Evolutionary conservation across 495 filamentous ascomycete species (phyloP), one percentile per base, ranked within the genome.

Genomic region (Entonaema liquescens): DNA sequence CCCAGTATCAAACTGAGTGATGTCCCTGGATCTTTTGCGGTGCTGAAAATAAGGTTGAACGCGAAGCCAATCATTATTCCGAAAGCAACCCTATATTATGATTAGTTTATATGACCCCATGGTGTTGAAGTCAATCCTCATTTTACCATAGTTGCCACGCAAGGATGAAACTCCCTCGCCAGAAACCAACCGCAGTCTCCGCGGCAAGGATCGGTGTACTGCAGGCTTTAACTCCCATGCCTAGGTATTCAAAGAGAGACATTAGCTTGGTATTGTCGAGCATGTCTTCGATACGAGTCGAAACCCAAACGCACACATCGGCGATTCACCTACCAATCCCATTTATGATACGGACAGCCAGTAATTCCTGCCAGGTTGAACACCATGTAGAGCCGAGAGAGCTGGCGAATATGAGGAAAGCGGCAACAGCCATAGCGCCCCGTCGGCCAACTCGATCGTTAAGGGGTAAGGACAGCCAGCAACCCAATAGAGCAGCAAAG

Each of bases 171-270:
- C 75, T 73, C 5, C 77, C 77, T 71, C 77, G 58, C 77, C 77
- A 79, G 47, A 68, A 77, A 7, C 77, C 71, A 21, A 77, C 71
- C 2, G 77, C 75, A 1, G 77, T 77, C 64, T 79, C 77, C 9
- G 73, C 74, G 5, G 77, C 77, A 2, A 79, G 57, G 12, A 79
- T 76, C n/a, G 77, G 75, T 5, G 77, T 76, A 31, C 67, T 74
- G 17, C 77, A 75, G 7, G 77, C 77, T 62, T 79, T 79, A 11
- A 79, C 36, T 6, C 77, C 77, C 77, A 79, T 79, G 5, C 75
- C 76, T 78, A n/a, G n/a, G n/a, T n/a, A 47, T 49, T 1, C 47
- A 25, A 55, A 50, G 21, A 52, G 23, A 2, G 17, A 42, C 21
- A 33, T 59, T 57, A 47, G 28, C 47, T 15, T 11, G 29, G 7